These are phyloP conservation scores for Fusarium chaquense DNA, from an alignment of 2,329 filamentous ascomycete species.

Conservation along the genomic window DNA sequence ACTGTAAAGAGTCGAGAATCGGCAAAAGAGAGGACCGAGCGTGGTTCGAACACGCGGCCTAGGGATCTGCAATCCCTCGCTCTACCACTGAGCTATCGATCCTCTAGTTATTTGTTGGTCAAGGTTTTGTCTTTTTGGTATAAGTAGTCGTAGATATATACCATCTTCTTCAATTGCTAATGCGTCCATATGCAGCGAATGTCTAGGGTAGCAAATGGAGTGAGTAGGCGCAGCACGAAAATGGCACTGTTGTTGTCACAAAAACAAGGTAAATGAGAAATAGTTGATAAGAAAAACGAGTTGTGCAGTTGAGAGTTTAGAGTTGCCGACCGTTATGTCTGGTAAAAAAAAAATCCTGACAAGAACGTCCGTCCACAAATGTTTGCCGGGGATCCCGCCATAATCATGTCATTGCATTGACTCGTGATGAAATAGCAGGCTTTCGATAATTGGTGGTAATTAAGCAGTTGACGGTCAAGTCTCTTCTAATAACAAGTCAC, in stretches of 20 bases:
- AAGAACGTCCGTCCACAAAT: constrained; percentile 6
- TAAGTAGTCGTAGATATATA: fast-evolving
- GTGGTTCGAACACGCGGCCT: constrained; percentile 42
- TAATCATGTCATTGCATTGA: constrained; percentile 13
- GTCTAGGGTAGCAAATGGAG: not conserved
- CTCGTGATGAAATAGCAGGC: constrained; percentile 1
- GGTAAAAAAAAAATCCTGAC: not conserved
- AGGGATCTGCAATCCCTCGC: constrained; percentile 43
- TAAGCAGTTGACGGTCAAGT: not conserved
- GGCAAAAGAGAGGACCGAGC: constrained; percentile 39
- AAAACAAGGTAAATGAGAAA: not conserved
- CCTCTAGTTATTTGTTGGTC: not conserved
- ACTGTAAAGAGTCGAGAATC: not conserved
- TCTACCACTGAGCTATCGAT: constrained; percentile 45
- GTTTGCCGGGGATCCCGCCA: constrained; percentile 11
- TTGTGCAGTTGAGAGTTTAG: no score
- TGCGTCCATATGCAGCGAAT: not conserved
- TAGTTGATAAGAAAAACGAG: not conserved
- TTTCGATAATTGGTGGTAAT: not conserved
- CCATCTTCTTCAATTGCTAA: fast-evolving
- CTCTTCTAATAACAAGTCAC: no score
- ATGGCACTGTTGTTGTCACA: not conserved
- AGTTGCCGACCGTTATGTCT: not conserved
- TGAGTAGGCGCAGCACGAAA: not conserved
- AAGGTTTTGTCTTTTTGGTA: fast-evolving